Evolutionary conservation across 306 rosid genomes (phyloP), one percentile per base, ranked within the genome.

Genomic region (Casuarina glauca): DNA sequence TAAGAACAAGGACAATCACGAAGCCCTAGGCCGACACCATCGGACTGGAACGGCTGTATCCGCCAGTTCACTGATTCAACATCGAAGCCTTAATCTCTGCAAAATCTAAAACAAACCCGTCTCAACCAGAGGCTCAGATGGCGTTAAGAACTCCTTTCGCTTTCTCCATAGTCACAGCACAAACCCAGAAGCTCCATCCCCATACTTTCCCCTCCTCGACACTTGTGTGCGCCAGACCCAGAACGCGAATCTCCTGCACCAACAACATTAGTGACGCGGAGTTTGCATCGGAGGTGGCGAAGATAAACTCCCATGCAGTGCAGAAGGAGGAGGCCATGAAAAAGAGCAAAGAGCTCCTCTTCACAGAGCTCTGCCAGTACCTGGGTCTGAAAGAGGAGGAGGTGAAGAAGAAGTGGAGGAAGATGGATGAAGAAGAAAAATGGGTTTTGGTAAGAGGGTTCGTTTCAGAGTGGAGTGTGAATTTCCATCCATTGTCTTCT

Each of bases 401-500:
- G 46, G 80, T 80, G 44, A 86, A 60, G 86, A 74, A 42, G 36
- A 83, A 73, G 45, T 92, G 98, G 98, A 87, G 54, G 76, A 83
- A 76, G 38, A 76, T 90, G 85, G 85, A 69, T 3, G 96, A 88
- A 55, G 89, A 89, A 1, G 91, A 87, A 9, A 92, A 84, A 79
- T 71, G 54, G 89, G 84, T 6, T 8, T 72, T 90, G 85, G 86
- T 88, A 0, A 73, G 87, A 77, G 85, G 75, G 36, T 92, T 94
- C 75, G 84, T 90, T 70, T 57, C 83, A 1, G 91, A 84, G 9
- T 92, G 96, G 95, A 86, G 89, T 69, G 54, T 69, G 13, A 78
- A 81, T 85, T 94, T 91, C 72, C 98, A 94, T 41, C 97, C 98
- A 6, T 80, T 94, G 86, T 92, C 98, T 9, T 86, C 88, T 1